Base-by-base conservation (phyloP, 2,329 filamentous ascomycete genomes). In the Fusarium sp. region DNA sequence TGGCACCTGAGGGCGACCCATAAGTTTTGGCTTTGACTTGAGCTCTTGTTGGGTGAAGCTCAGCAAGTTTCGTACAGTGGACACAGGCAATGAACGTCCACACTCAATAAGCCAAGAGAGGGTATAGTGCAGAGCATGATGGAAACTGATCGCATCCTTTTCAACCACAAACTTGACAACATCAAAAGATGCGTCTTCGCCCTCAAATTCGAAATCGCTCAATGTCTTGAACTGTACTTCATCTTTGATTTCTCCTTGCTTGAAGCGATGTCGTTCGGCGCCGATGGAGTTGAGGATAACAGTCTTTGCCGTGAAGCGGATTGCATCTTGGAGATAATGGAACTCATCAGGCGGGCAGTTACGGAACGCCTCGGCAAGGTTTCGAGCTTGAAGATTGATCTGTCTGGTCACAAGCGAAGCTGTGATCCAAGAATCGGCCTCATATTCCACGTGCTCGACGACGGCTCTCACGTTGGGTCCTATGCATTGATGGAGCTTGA, bases 361-460 rank as follows among this genome's bases (percentile, higher is more conserved):
- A 52, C 89, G 88, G 84, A 97, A 99, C 0, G 96, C 91, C 74
- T 97, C 93, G 0, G 94, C 91, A 61, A 98, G 91, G 75, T 96
- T 92, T 68, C 94, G 88, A 76, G 95, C 97, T 40, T 98, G 87
- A 57, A 93, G 90, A 77, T 98, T 98, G 79, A 99, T 95, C 79
- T 99, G 95, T 53, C 95, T 88, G 52, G 96, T 98, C 61, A 99
- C 92, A 53, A 98, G 86, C 9, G 94, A 97, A 6, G 96, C 95
- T 61, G 93, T 97, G 56, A 99, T 98, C 96, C 96, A 99, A 22
- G 94, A 92, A 81, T 99, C 97, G 3, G 94, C 97, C 80, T 99
- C 96, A 77, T 98, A 99, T 79, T 99, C 97, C 32, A 99, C 93
- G 78, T 99, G 96, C 77, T 98, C 96, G 18, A 94, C 94, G 24